Evolutionary conservation across 169 alveolate species (phyloP).

Genomic region (Cryptosporidium ubiquitum): DNA sequence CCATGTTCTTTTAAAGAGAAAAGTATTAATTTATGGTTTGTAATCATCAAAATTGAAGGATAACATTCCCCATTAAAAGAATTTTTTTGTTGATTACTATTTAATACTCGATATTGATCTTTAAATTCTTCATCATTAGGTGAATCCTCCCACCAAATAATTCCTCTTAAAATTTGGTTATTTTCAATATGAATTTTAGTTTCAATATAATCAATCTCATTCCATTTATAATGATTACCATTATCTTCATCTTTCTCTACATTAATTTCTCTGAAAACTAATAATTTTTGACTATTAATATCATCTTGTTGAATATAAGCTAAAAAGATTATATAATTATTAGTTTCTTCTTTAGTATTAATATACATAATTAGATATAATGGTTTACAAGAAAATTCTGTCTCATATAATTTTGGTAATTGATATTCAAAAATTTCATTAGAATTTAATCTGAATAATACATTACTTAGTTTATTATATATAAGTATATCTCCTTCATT

Average conservation of each 20-base stretch:
- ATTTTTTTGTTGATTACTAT: neutral
- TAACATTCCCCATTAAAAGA: neutral
- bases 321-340: neutral
- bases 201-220: constrained; percentile 25
- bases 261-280: constrained; percentile 10
- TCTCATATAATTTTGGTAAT: constrained; percentile 25
- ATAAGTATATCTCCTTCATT: constrained; percentile 29
- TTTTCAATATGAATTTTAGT: neutral
- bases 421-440: constrained; percentile 3
- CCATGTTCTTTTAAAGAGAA: neutral
- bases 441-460: neutral
- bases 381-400: constrained; percentile 18
- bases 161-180: constrained; percentile 32
- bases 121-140: neutral
- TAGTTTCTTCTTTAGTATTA: neutral
- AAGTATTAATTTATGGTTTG: neutral
- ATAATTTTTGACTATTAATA: neutral
- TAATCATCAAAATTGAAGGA: constrained; percentile 41
- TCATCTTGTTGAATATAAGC: constrained; percentile 29
- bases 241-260: neutral
- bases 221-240: constrained; percentile 6
- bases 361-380: neutral
- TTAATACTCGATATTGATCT: neutral
- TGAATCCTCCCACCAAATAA: constrained; percentile 47
- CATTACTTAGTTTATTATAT: constrained; percentile 23